Evolutionary conservation across 2,329 filamentous ascomycete species (phyloP).

Genomic region (Alternaria ventricosa): DNA sequence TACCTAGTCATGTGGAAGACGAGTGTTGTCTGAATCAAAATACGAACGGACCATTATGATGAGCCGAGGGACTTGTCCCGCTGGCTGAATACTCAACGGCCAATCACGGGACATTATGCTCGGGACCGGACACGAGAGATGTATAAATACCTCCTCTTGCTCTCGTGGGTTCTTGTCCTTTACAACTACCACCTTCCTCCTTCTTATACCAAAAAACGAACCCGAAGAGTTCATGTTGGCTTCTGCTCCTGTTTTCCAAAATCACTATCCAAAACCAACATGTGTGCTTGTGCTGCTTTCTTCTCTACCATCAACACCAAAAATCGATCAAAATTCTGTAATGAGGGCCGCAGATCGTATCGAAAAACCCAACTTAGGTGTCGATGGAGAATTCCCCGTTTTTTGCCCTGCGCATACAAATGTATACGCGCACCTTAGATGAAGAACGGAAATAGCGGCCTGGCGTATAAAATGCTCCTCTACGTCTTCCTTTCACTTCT

Average conservation of each 20-base stretch:
- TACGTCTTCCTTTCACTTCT: too few relatives aligned
- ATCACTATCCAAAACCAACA: rapidly evolving
- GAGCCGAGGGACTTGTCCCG: background rate
- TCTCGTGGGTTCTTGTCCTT: background rate
- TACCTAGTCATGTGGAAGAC: background rate
- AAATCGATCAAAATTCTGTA: too few relatives aligned
- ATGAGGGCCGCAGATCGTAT: too few relatives aligned
- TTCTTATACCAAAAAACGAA: background rate
- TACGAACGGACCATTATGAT: too few relatives aligned
- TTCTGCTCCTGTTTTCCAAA: background rate
- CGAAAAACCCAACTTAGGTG: too few relatives aligned
- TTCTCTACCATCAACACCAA: background rate
- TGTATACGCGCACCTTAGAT: too few relatives aligned
- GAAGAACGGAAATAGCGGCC: too few relatives aligned
- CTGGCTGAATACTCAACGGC: background rate
- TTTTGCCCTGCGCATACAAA: too few relatives aligned
- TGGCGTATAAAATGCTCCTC: too few relatives aligned
- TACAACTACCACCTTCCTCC: background rate
- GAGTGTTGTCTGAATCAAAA: background rate
- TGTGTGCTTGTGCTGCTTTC: background rate
- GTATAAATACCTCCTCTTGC: background rate
- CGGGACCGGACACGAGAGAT: background rate
- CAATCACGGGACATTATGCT: background rate
- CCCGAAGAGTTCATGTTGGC: background rate
- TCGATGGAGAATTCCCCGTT: too few relatives aligned